A percentile compares a stretch with the other conserved stretches of the same genome.
Evolutionary conservation across 345 rosid genomes (phyloP).

Genomic region (Populus pruinosa): DNA sequence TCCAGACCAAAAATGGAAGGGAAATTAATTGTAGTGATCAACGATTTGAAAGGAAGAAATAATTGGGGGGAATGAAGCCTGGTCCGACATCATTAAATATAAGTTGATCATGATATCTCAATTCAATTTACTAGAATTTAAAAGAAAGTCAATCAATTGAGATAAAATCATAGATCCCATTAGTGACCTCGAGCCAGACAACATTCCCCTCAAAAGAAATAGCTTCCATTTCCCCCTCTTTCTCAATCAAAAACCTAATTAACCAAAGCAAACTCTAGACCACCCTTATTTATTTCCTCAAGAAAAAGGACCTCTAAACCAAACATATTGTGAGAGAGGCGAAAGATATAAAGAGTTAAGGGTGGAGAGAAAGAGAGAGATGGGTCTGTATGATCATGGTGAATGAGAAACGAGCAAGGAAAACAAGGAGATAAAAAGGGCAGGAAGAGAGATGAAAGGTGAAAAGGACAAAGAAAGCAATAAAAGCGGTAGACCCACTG

Average conservation of each 20-base stretch:
- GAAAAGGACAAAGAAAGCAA: conserved; percentile 45
- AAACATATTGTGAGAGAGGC: neutral
- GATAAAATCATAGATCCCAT: conserved; percentile 18
- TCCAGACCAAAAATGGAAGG: neutral
- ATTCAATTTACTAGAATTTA: neutral
- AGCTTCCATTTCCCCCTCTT: conserved; percentile 30
- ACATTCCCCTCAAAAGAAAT: conserved; percentile 82
- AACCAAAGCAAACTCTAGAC: neutral
- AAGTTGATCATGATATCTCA: conserved; percentile 17
- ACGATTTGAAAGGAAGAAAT: conserved; percentile 31
- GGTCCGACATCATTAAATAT: conserved; percentile 67
- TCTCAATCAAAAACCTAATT: conserved; percentile 1
- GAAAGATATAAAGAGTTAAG: neutral
- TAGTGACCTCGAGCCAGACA: conserved; percentile 92
- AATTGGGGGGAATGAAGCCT: conserved; percentile 99
- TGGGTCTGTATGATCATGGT: neutral
- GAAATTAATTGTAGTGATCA: too few relatives aligned
- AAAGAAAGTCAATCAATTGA: neutral
- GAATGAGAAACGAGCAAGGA: conserved; percentile 29
- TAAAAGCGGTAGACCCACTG: conserved; percentile 37
- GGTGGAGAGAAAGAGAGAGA: neutral
- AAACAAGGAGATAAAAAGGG: conserved; percentile 28
- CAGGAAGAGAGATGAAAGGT: conserved; percentile 11
- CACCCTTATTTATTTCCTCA: neutral
- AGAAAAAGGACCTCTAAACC: neutral